Conservation (phyloP, 495 filamentous ascomycete species). For the Neurospora sp. region DNA sequence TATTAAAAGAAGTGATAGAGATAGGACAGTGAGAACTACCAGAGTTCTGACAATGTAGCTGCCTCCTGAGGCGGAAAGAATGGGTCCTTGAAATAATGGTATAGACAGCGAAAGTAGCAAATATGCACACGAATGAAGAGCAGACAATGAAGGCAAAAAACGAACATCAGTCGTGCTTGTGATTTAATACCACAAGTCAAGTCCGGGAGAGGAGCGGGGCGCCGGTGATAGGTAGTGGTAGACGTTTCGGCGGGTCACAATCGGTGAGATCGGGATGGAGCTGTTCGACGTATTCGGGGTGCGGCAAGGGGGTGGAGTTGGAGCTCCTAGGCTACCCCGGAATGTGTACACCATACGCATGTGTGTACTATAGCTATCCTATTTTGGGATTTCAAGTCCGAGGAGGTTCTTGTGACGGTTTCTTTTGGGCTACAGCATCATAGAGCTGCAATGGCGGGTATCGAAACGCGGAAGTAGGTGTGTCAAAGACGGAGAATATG, state of each 20-base stretch:
- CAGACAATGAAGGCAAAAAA: background rate
- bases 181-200: background rate
- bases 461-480: background rate
- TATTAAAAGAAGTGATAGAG: constrained; percentile 12
- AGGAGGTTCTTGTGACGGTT: background rate
- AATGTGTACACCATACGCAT: background rate
- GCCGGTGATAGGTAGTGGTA: background rate
- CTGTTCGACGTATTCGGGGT: background rate
- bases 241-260: constrained; percentile 2
- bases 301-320: constrained; percentile 1
- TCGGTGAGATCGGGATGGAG: constrained; percentile 12
- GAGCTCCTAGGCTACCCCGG: background rate
- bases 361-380: background rate
- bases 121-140: background rate
- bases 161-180: background rate
- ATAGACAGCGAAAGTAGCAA: constrained; percentile 1
- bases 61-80: constrained; percentile 1
- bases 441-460: background rate
- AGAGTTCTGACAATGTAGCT: constrained; percentile 30
- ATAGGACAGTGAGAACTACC: constrained; percentile 36
- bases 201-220: background rate
- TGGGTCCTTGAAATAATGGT: constrained; percentile 8
- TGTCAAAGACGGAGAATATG: background rate
- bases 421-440: background rate
- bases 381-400: background rate